Conservation (phyloP, 352 stramenopile genomes). For the Phytopythium chamaehyphon region DNA sequence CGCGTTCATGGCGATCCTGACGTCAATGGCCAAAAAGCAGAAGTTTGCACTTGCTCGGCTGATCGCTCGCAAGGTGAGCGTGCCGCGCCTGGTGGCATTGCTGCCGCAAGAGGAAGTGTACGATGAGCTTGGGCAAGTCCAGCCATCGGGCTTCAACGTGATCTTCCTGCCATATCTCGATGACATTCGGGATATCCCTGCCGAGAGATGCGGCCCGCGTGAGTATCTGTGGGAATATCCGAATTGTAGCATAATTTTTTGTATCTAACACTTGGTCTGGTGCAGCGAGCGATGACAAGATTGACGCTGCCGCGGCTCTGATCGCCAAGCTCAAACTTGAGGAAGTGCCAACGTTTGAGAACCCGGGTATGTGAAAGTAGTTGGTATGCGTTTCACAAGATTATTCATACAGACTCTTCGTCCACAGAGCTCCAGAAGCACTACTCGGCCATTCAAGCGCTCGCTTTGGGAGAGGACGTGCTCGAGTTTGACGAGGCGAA, state of each 20-base stretch:
- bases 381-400: not conserved
- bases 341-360: constrained; percentile 78
- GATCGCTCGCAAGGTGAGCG: constrained; percentile 69
- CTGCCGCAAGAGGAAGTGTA: constrained; percentile 70
- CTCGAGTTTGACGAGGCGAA: constrained; percentile 76
- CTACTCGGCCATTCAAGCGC: constrained; percentile 73
- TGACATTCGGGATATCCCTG: constrained; percentile 68
- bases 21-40: constrained; percentile 55
- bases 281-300: constrained; percentile 45
- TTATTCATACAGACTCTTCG: not conserved
- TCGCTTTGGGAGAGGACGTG: constrained; percentile 67
- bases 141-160: constrained; percentile 71
- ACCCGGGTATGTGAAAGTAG: constrained; percentile 38
- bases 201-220: constrained; percentile 36
- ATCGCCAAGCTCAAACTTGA: constrained; percentile 69
- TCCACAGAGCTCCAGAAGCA: constrained; percentile 78
- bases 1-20: constrained; percentile 66
- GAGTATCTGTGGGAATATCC: not conserved
- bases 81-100: constrained; percentile 70
- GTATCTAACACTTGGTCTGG: constrained; percentile 3
- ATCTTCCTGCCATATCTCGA: constrained; percentile 80
- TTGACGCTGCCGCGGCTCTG: constrained; percentile 58
- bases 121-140: constrained; percentile 77
- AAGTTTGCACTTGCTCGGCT: constrained; percentile 68
- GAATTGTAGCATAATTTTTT: not conserved